Evolutionary conservation across 371 early-diverging fungal species (phyloP).

Genomic region (Mucor mucedo): DNA sequence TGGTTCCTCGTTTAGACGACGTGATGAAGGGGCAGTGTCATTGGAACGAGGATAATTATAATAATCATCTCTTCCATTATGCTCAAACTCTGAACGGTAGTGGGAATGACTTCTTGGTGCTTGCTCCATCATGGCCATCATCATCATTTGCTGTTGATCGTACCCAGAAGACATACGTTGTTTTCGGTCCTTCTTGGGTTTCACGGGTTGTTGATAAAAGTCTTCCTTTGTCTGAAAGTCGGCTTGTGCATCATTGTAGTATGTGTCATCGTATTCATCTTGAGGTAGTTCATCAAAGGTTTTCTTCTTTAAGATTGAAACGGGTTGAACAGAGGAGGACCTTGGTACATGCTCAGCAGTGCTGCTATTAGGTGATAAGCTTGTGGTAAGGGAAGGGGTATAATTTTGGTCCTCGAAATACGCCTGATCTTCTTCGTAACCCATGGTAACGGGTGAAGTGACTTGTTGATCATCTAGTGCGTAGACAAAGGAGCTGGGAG

Average conservation of each 20-base stretch:
- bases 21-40: neutral
- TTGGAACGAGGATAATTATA: neutral
- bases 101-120: neutral
- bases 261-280: constrained; percentile 3
- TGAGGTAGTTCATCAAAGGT: constrained; percentile 2
- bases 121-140: neutral
- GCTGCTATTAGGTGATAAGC: neutral
- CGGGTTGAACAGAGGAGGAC: constrained; percentile 10
- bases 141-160: neutral
- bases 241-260: constrained; percentile 5
- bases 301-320: constrained; percentile 27
- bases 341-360: neutral
- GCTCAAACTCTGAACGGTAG: neutral
- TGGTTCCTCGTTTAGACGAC: neutral
- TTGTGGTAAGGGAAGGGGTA: neutral
- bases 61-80: neutral
- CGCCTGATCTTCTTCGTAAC: constrained; percentile 1
- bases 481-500: constrained; percentile 1
- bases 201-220: neutral
- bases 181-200: no score
- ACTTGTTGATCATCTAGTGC: neutral
- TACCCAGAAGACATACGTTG: no score
- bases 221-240: neutral
- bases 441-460: constrained; percentile 5
- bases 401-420: neutral